These are phyloP conservation scores for Ajuga chamaepitys DNA, from an alignment of 257 asterid species.

Conservation along the genomic window DNA sequence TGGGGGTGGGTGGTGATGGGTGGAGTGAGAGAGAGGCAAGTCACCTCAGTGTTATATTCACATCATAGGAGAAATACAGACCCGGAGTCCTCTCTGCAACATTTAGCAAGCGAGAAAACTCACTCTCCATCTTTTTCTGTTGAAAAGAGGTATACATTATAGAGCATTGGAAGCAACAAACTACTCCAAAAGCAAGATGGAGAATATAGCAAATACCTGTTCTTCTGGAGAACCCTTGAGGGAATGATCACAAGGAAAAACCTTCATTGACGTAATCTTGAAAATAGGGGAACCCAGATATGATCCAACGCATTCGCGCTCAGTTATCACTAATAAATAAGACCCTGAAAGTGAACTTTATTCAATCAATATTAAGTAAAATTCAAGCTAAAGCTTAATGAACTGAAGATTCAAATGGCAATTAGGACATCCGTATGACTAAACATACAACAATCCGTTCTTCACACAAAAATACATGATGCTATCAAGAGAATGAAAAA, in stretches of 20 bases:
- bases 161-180: conserved; percentile 17
- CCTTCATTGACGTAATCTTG: conserved; percentile 72
- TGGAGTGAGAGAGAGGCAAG: too few species aligned
- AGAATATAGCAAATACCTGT: conserved; percentile 48
- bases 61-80: conserved; percentile 89
- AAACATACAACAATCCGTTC: neutral
- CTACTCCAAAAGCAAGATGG: conserved; percentile 10
- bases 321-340: conserved; percentile 75
- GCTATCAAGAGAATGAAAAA: neutral
- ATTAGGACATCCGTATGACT: neutral
- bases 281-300: conserved; percentile 82
- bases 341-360: conserved; percentile 53
- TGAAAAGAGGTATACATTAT: conserved; percentile 21
- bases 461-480: neutral
- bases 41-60: conserved; percentile 92
- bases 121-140: conserved; percentile 91
- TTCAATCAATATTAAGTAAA: conserved; percentile 4
- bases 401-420: neutral
- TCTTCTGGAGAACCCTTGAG: conserved; percentile 76
- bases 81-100: conserved; percentile 85
- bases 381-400: neutral
- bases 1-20: too few species aligned
- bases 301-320: conserved; percentile 86
- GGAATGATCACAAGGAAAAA: conserved; percentile 85
- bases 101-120: conserved; percentile 75